Evolutionary conservation across 1,284 basidiomycete genomes (phyloP), one percentile per base, ranked within the genome.

Genomic region (Cutaneotrichosporon cavernicola): DNA sequence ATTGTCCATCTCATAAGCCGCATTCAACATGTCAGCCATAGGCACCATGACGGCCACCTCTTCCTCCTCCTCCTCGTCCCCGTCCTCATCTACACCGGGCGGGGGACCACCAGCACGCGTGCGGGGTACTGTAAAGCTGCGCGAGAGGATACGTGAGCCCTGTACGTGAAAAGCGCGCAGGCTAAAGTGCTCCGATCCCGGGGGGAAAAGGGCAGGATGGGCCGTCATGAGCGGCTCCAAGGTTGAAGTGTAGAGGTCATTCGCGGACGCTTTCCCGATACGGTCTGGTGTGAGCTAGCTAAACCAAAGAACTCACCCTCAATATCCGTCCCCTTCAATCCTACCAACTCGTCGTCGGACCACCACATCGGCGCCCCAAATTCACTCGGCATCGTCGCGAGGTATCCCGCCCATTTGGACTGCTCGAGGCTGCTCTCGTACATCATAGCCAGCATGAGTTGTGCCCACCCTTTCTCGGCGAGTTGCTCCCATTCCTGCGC

Each of bases 351-450:
- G 2, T 84, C 83, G 1, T 85, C 83, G 6, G 31, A 16, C 97
- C 96, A 99, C 78, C 97, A 97, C 92, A 99, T 98, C 1, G 95
- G 92, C 0, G 94, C 96, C 69, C 90, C 85, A 75, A 99, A 99
- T 10, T 70, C 67, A 2, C 75, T 82, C 0, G 96, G 95, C 72
- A 97, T 84, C 40, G 80, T 77, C 38, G 72, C 75, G 75, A 70
- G 52, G 55, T 60, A 92, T 6, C 81, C 83, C 10, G 76, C 75
- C 91, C 91, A 92, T 65, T 80, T 85, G 51, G 88, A 91, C 26
- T 82, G 73, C 8, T 75, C 50, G 0, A 81, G 82, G 4, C 87
- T 84, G 58, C 86, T 86, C 79, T 97, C 96, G 89, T 90, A 97
- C 90, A 98, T 92, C 88, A 98, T 90, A 69, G 89, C 91, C 26